Percentiles rank a stretch among this genome's conserved stretches.
Conservation (phyloP, 2,329 filamentous ascomycete species). For the Colletotrichum tropicale region DNA sequence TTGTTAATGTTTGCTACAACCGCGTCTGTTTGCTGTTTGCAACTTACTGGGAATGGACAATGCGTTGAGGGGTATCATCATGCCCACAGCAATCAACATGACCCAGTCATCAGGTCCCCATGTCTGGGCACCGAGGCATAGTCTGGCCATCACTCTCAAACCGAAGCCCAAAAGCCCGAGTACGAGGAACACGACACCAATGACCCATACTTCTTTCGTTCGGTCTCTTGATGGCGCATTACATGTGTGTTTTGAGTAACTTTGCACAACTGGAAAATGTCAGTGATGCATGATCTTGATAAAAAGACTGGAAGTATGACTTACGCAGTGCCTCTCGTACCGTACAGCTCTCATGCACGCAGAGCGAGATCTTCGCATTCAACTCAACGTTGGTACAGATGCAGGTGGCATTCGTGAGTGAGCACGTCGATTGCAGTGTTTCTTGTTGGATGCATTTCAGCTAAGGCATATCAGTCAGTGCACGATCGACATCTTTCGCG, state of each 20-base stretch:
- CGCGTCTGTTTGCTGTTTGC: not conserved
- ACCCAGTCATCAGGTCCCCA: conserved; percentile 46
- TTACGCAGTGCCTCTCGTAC: conserved; percentile 18
- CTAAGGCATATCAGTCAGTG: conserved; percentile 11
- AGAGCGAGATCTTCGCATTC: conserved; percentile 21
- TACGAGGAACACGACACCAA: conserved; percentile 29
- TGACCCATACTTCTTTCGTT: conserved; percentile 26
- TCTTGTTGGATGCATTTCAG: conserved; percentile 23
- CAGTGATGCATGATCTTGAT: not conserved
- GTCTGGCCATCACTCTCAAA: conserved; percentile 30
- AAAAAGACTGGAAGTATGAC: not conserved
- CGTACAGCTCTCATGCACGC: conserved; percentile 22
- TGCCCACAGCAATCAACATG: conserved; percentile 32
- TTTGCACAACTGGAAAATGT: not conserved
- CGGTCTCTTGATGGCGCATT: conserved; percentile 29
- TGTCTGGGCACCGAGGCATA: conserved; percentile 26
- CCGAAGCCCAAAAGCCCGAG: conserved; percentile 32
- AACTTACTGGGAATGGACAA: conserved; percentile 1
- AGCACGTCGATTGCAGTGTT: conserved; percentile 6
- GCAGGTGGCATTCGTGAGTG: conserved; percentile 21
- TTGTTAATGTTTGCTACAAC: conserved; percentile 2
- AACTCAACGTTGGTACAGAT: conserved; percentile 27
- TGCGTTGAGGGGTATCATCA: conserved; percentile 11
- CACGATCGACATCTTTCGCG: not conserved
- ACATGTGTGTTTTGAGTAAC: conserved; percentile 29